Evolutionary conservation across 2,329 filamentous ascomycete species (phyloP).

Genomic region (Ophiosphaerella narmari): DNA sequence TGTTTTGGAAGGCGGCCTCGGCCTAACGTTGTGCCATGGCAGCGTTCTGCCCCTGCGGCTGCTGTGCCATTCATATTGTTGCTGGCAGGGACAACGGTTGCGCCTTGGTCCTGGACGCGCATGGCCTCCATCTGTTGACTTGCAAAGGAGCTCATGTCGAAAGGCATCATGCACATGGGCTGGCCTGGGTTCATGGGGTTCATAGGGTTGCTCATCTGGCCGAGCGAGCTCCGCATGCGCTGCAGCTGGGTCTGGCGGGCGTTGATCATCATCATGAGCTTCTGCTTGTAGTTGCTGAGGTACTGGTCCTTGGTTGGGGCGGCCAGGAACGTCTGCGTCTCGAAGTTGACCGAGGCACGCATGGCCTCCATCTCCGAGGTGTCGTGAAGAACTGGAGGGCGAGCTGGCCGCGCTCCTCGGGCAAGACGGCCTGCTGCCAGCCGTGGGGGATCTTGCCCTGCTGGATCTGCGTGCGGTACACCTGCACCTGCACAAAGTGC

Average conservation of each 20-base stretch:
- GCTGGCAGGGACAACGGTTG: slow-evolving; percentile 67
- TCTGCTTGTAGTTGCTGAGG: slow-evolving; percentile 31
- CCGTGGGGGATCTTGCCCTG: slow-evolving; percentile 33
- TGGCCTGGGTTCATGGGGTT: slow-evolving; percentile 39
- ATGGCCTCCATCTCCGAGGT: slow-evolving; percentile 33
- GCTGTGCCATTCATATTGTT: slow-evolving; percentile 54
- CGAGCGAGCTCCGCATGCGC: slow-evolving; percentile 28
- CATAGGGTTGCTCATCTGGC: slow-evolving; percentile 32
- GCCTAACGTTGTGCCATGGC: slow-evolving; percentile 36
- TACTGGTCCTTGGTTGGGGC: slow-evolving; percentile 40
- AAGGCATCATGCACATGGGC: slow-evolving; percentile 42
- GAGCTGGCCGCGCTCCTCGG: slow-evolving; percentile 40
- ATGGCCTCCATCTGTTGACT: slow-evolving; percentile 66
- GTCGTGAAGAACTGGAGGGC: slow-evolving; percentile 42
- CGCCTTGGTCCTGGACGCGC: slow-evolving; percentile 64
- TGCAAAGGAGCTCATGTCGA: slow-evolving; percentile 61
- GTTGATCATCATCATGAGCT: slow-evolving; percentile 34
- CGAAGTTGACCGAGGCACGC: slow-evolving; percentile 33
- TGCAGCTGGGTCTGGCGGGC: slow-evolving; percentile 36
- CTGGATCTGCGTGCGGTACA: slow-evolving; percentile 33
- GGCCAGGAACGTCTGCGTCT: slow-evolving; percentile 32
- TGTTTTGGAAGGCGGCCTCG: slow-evolving; percentile 28
- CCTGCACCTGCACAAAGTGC: slow-evolving; percentile 32
- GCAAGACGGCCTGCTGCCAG: slow-evolving; percentile 39
- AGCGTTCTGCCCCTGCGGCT: slow-evolving; percentile 31